Evolutionary conservation across 192 early-diverging fungal species (phyloP).

Genomic region (Helicostylum pulchrum): DNA sequence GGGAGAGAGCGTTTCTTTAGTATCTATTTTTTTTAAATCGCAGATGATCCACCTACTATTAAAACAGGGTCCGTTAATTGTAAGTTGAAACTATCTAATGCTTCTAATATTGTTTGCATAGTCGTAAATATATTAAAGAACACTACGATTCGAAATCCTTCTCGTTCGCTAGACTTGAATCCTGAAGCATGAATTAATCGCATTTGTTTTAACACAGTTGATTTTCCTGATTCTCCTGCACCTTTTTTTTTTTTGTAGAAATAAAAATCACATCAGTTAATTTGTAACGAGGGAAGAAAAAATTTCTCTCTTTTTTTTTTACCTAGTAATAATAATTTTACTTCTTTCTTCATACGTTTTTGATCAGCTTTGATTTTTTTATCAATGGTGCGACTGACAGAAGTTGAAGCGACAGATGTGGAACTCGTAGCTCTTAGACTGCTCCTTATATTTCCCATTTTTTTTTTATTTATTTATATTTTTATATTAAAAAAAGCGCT

Average conservation of each 20-base stretch:
- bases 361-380: slow-evolving; percentile 34
- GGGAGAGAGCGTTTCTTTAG: background rate
- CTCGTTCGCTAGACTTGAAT: slow-evolving; percentile 41
- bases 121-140: slow-evolving; percentile 46
- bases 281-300: background rate
- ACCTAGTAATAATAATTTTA: slow-evolving; percentile 37
- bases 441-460: slow-evolving; percentile 22
- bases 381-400: slow-evolving; percentile 23
- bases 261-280: background rate
- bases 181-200: slow-evolving; percentile 53
- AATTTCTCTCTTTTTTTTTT: background rate
- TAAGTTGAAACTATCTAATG: slow-evolving; percentile 19
- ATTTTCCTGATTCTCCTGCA: slow-evolving; percentile 64
- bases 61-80: background rate
- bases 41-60: background rate
- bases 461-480: background rate
- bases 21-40: background rate
- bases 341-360: slow-evolving; percentile 34
- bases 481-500: background rate
- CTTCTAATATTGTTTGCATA: slow-evolving; percentile 50
- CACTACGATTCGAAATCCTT: slow-evolving; percentile 45
- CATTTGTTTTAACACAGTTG: slow-evolving; percentile 61
- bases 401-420: background rate
- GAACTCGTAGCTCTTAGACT: background rate
- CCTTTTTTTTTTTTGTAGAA: slow-evolving; percentile 42